These are phyloP conservation scores for Botryotinia convoluta DNA, from an alignment of 2,329 filamentous ascomycete genomes.

Conservation along the genomic window DNA sequence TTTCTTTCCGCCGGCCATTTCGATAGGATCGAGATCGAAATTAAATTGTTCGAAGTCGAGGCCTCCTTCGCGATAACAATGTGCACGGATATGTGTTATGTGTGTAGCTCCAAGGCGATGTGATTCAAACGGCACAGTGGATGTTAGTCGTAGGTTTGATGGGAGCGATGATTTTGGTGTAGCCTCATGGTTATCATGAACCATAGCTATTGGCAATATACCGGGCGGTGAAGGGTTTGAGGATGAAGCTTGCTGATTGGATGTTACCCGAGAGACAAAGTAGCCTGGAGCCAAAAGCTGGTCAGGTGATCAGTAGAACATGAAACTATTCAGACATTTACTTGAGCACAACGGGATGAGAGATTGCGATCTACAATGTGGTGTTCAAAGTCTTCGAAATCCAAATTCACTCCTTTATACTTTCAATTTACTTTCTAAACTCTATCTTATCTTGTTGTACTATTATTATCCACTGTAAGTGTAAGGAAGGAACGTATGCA, in stretches of 20 bases:
- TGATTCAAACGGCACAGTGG: background rate
- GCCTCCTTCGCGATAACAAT: background rate
- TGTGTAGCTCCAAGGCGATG: background rate
- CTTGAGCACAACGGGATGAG: background rate
- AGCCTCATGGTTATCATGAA: background rate
- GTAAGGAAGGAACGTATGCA: background rate
- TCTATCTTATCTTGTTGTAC: background rate
- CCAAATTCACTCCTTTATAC: background rate
- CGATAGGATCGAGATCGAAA: background rate
- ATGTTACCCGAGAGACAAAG: background rate
- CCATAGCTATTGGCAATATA: background rate
- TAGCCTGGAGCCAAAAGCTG: background rate
- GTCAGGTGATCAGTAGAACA: background rate
- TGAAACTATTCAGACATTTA: background rate
- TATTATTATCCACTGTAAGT: background rate
- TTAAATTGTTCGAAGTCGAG: background rate
- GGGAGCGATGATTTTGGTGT: background rate
- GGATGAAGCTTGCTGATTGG: background rate
- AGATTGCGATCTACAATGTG: background rate
- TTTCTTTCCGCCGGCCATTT: conserved; percentile 39
- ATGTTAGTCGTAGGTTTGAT: background rate
- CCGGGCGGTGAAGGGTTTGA: background rate
- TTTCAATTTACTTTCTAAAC: background rate
- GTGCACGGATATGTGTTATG: background rate
- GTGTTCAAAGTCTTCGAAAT: background rate